A percentile compares a stretch with the other conserved stretches of the same genome.
Evolutionary conservation across 441 rosid species (phyloP).

Genomic region (Theobroma grandiflorum): DNA sequence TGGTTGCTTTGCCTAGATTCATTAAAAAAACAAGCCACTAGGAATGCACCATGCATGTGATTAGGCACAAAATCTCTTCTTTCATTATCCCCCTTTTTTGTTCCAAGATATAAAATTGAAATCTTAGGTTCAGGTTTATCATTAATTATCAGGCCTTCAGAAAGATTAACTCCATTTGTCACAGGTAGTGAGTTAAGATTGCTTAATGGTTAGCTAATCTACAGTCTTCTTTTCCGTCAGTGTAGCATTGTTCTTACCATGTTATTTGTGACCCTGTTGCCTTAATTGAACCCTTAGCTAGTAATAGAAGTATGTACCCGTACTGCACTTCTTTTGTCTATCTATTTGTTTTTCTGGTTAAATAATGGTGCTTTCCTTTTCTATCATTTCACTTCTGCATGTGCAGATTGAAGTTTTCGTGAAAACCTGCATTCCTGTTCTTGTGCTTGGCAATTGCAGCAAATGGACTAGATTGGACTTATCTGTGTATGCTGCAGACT

Average conservation of each 20-base stretch:
- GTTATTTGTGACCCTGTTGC: conserved; percentile 4
- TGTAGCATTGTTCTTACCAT: neutral
- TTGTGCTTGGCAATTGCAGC: neutral
- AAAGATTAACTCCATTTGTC: neutral
- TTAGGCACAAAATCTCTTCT: neutral
- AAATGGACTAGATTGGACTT: neutral
- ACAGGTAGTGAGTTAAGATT: neutral
- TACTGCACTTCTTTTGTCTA: neutral
- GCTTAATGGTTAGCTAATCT: neutral
- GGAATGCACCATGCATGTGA: neutral
- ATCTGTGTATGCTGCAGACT: neutral
- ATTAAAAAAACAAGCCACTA: neutral
- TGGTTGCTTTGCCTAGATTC: neutral
- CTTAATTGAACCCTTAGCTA: neutral
- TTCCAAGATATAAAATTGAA: conserved; percentile 2
- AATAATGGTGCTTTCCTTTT: neutral
- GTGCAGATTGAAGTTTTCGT: conserved; percentile 11
- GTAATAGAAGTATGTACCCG: neutral
- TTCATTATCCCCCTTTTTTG: neutral
- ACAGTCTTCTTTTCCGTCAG: conserved; percentile 3
- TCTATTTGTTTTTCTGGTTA: neutral
- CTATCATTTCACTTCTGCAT: conserved; percentile 3
- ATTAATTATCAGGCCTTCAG: neutral
- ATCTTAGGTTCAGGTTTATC: neutral
- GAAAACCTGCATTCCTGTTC: conserved; percentile 10